Base-by-base conservation (phyloP, 140 eudicot genomes). In the Senecio squalidus region DNA sequence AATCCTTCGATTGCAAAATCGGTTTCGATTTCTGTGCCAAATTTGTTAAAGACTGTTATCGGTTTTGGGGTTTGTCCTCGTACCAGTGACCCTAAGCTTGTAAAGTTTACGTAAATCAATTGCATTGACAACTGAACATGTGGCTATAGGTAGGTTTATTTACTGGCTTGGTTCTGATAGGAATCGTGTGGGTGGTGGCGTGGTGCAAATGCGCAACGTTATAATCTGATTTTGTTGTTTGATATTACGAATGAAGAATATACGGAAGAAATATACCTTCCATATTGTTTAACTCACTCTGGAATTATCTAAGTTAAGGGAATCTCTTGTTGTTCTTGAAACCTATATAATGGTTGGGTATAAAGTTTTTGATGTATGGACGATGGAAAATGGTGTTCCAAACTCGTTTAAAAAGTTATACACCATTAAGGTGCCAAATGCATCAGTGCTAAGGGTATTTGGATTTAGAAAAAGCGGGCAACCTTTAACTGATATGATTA, bases 1-100 rank as follows among this genome's bases (percentile, higher is more conserved):
- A 46, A 46, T 15, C 53, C 53, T 18, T 3, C 53, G 18, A 46
- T 20, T 46, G 18, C 13, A 18, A 46, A 46, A 8, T 46, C 28
- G 3, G 25, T 17, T 17, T 8, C 13, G 5, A 46, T 46, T 46
- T 9, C 1, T 17, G 11, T 46, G 8, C 53, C 53, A 1, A 46
- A 46, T 20, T 25, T 20, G 10, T 6, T 17, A 8, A 1, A 20
- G 11, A 21, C 53, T 46, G 24, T 46, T 20, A 13, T 46, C 1
- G 53, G 27, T 4, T 45, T 45, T 45, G 52, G 52, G 52, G 52
- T 45, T 45, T 45, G 52, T 45, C 24, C 52, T 45, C 9, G 2
- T 18, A 45, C 26, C 3, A 45, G 52, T 18, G 52, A 45, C 52
- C 52, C 52, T 46, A 46, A 46, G 27, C 25, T 46, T 46, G 53